Conservation (phyloP, 169 alveolate genomes). For the Eimeria maxima region DNA sequence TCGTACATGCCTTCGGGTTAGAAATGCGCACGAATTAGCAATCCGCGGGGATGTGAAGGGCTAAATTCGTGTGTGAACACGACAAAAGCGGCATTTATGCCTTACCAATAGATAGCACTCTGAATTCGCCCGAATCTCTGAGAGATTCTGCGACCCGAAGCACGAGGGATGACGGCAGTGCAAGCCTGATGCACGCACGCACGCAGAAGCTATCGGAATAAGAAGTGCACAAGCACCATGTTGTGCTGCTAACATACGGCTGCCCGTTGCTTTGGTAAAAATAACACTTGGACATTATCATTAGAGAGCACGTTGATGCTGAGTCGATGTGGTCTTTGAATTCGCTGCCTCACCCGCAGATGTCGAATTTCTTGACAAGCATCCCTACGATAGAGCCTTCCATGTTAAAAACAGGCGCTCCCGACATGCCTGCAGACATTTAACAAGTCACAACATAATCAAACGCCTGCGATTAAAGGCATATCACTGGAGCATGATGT, state of each 20-base stretch:
- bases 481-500: not conserved
- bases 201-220: not conserved
- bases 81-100: not conserved
- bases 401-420: slow-evolving; percentile 76
- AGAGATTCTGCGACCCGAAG: slow-evolving; percentile 49
- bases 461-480: not conserved
- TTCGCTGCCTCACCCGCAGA: slow-evolving; percentile 69
- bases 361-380: slow-evolving; percentile 79
- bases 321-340: not conserved
- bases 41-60: not conserved
- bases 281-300: not conserved
- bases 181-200: slow-evolving; percentile 30
- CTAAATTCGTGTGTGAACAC: not conserved
- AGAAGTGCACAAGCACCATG: not conserved
- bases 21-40: not conserved
- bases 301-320: not conserved
- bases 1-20: not conserved
- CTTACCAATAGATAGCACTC: slow-evolving; percentile 31
- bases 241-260: not conserved
- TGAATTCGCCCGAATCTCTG: slow-evolving; percentile 47
- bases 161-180: slow-evolving; percentile 26
- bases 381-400: slow-evolving; percentile 77
- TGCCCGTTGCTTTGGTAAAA: not conserved
- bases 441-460: not conserved
- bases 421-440: slow-evolving; percentile 75